phyloP scores from a whole-genome alignment of 1,139 yeast genomes.

The Keqinozyma sinolaborantium region DNA sequence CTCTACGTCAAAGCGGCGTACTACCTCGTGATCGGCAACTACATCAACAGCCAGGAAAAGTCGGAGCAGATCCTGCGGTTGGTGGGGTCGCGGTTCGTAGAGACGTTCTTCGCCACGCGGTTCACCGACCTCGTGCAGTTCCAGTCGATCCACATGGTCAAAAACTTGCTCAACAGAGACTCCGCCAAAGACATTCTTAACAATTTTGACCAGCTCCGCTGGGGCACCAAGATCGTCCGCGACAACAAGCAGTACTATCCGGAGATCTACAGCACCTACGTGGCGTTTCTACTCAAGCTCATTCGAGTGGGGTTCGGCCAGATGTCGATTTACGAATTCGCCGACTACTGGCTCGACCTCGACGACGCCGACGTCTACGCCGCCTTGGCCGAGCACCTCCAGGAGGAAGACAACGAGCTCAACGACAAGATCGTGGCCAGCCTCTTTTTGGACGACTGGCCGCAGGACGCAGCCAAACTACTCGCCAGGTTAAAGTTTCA shows the following conservation, averaged over 20 bases:
- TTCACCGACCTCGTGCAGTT: constrained; percentile 36
- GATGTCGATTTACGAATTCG: constrained; percentile 9
- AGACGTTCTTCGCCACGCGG: constrained; percentile 16
- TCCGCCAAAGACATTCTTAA: constrained; percentile 13
- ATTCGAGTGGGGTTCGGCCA: constrained; percentile 12
- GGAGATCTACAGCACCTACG: constrained; percentile 25
- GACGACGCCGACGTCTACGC: constrained; percentile 8
- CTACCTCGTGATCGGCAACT: constrained; percentile 36
- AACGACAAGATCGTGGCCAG: constrained; percentile 5
- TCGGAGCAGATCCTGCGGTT: constrained; percentile 11
- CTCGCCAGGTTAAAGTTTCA: constrained; percentile 10
- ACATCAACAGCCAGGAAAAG: constrained; percentile 18
- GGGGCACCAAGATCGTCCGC: constrained; percentile 24
- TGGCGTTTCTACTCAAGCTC: constrained; percentile 30
- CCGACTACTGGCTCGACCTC: constrained; percentile 16
- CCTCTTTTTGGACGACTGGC: constrained; percentile 8
- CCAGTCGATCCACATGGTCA: constrained; percentile 37
- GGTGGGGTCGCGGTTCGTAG: constrained; percentile 15
- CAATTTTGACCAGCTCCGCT: constrained; percentile 3
- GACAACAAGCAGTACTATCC: constrained; percentile 37
- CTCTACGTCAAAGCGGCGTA: constrained; percentile 27
- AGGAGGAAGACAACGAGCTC: constrained; percentile 2
- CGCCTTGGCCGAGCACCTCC: constrained; percentile 5
- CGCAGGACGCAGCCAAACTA: constrained; percentile 8
- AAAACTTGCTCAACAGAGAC: constrained; percentile 20